Evolutionary conservation across 371 early-diverging fungal genomes (phyloP), one percentile per base, ranked within the genome.

Genomic region (Lichtheimia hyalospora): DNA sequence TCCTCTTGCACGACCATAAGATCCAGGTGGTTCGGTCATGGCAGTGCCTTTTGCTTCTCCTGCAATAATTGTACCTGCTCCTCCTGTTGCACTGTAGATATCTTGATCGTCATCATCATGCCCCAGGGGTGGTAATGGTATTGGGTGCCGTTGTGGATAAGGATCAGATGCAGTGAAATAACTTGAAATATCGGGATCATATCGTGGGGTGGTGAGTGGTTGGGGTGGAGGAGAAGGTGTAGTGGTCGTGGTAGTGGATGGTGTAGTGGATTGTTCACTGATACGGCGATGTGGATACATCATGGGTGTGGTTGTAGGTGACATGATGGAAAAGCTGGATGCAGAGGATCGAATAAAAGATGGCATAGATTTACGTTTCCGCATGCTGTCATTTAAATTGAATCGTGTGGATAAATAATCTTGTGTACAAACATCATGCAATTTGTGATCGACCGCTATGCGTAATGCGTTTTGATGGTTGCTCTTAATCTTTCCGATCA

Each of bases 371-470:
- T 73, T 79, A 1, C 71, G 57, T 57, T 62, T 62, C 12, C 52
- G 55, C 21, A 40, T 18, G 41, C 39, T 25, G 27, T 40, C 49
- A 6, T 67, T 67, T 27, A 52, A 65, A 14, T 77, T 72, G 2
- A 75, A 67, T 54, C 74, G 49, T 18, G 79, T 70, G 0, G 74
- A 68, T n/a, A 79, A 27, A 23, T 76, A 79, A 12, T 79, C 79
- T 52, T 72, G 74, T 2, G 79, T 74, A 28, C 76, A 79, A 0
- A 76, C 79, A 62, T 76, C 79, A n/a, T 69, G 70, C 4, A 79
- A 41, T 50, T 72, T 75, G 54, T 79, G 74, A 53, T 79, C 79
- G 2, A 70, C 67, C 1, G 68, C 71, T 23, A 74, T 52, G 13
- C 73, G 70, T 25, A 76, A 40, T 3, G 79, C 67, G 52, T 76